Evolutionary conservation across 225 moss, liverwort and hornwort species (phyloP).

Genomic region (Thuidium tamariscinum): DNA sequence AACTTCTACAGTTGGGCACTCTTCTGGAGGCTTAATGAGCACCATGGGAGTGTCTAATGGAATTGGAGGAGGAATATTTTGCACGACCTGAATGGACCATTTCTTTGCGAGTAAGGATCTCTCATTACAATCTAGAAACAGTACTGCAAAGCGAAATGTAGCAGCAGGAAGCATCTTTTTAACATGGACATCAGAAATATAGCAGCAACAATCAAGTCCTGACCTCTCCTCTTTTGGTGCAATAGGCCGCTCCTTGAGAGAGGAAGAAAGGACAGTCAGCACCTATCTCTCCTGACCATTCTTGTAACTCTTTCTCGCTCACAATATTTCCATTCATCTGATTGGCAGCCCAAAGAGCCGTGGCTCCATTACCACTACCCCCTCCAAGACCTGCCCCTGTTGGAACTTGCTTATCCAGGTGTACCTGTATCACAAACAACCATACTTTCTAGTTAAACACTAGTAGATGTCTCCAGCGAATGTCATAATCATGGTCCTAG

Average conservation of each 20-base stretch:
- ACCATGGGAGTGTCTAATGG: constrained; percentile 67
- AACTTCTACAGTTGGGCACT: constrained; percentile 79
- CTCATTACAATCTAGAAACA: not conserved
- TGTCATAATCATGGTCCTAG: not conserved
- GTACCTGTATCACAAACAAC: constrained; percentile 40
- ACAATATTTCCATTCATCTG: constrained; percentile 58
- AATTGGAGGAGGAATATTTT: constrained; percentile 66
- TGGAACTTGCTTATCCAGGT: constrained; percentile 86
- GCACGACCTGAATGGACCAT: constrained; percentile 42
- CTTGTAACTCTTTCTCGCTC: constrained; percentile 74
- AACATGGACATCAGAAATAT: not conserved
- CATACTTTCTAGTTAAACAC: not conserved
- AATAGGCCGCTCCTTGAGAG: constrained; percentile 82
- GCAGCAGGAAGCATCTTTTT: not conserved
- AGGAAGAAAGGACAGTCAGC: constrained; percentile 87
- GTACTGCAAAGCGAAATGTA: not conserved
- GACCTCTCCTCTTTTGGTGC: constrained; percentile 86
- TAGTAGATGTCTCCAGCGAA: not conserved
- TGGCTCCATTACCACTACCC: constrained; percentile 93
- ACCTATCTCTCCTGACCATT: constrained; percentile 86
- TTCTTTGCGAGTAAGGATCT: not conserved
- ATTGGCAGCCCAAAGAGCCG: constrained; percentile 93
- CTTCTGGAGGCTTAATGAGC: constrained; percentile 77
- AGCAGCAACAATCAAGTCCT: not conserved
- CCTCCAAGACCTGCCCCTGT: constrained; percentile 93